Conservation (phyloP, 1,284 basidiomycete species). For the Cryptococcus sp. region DNA sequence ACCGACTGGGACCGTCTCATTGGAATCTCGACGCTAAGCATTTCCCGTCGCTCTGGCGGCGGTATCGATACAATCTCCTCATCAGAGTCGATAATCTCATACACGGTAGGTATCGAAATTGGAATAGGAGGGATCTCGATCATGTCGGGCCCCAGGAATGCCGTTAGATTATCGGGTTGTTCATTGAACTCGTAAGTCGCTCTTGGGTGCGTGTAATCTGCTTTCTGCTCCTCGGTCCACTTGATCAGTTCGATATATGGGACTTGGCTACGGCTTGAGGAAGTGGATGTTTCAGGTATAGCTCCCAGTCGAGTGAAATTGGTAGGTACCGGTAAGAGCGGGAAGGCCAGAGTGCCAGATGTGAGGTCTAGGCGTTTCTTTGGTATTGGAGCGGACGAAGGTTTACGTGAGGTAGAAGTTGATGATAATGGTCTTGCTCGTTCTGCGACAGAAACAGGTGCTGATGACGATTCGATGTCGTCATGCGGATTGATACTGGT, state of each 20-base stretch:
- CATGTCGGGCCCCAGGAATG: conserved; percentile 68
- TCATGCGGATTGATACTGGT: too few species aligned
- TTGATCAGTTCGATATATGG: not conserved
- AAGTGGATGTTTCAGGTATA: not conserved
- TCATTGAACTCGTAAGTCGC: not conserved
- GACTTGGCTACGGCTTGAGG: not conserved
- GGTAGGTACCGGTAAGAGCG: too few species aligned
- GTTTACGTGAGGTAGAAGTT: too few species aligned
- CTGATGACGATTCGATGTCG: too few species aligned
- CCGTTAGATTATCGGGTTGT: conserved; percentile 4
- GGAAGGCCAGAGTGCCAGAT: too few species aligned
- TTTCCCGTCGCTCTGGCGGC: not conserved
- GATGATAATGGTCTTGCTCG: too few species aligned
- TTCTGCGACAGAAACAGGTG: too few species aligned
- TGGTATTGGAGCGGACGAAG: too few species aligned
- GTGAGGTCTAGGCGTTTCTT: too few species aligned
- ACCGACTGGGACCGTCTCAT: not conserved
- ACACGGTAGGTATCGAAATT: conserved; percentile 54
- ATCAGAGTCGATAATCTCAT: not conserved
- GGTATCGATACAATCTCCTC: conserved; percentile 7
- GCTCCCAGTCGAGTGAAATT: not conserved
- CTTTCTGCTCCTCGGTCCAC: not conserved
- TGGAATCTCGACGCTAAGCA: conserved; percentile 5
- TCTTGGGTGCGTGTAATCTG: not conserved
- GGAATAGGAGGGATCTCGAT: conserved; percentile 72